Base-by-base conservation (phyloP, 179 eudicot species). In the Sideroxylon spinosum region DNA sequence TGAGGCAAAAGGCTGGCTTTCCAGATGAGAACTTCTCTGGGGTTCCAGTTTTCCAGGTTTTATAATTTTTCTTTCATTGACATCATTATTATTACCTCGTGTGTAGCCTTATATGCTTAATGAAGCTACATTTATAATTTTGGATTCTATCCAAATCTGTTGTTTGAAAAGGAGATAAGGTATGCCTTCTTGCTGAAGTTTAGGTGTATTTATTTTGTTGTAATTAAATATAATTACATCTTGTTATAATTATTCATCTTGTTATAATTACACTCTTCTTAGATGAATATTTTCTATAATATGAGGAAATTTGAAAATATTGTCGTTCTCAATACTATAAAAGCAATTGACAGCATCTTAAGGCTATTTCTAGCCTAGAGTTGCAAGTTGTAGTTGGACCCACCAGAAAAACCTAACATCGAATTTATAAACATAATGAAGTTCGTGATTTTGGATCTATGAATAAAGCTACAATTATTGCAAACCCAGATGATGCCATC, bases 31-130 rank as follows among this genome's bases (percentile, higher is more conserved):
- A 84, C 80, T 88, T 93, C 81, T 64, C 83, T 22, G 98, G 98
- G 65, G 90, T 93, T 76, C 98, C 98, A 57, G 98, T 93, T 88
- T 93, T 93, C 82, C 98, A 93, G 97, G 98, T 93, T 71, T 49
- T 22, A 52, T 78, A 56, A 16, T 69, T 2, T 29, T 6, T 17
- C 11, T 6, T 81, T 70, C 48, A 20, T 53, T 52, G 26, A 0
- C 6, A 59, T 3, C 65, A 16, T 28, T 48, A 32, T 57, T 25
- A 75, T 25, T 48, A 8, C 10, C 19, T 57, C 13, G 75, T 53
- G 17, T 13, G 50, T 70, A 13, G 74, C 60, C 74, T 48, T 71
- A 6, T 72, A n/a, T 26, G 16, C 10, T 9, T 72, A 4, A 11
- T 53, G 49, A 53, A 26, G 25, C n/a, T 72, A 14, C 0, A 4